Evolutionary conservation across 305 asterid genomes (phyloP).

Genomic region (Fraxinus latifolia): DNA sequence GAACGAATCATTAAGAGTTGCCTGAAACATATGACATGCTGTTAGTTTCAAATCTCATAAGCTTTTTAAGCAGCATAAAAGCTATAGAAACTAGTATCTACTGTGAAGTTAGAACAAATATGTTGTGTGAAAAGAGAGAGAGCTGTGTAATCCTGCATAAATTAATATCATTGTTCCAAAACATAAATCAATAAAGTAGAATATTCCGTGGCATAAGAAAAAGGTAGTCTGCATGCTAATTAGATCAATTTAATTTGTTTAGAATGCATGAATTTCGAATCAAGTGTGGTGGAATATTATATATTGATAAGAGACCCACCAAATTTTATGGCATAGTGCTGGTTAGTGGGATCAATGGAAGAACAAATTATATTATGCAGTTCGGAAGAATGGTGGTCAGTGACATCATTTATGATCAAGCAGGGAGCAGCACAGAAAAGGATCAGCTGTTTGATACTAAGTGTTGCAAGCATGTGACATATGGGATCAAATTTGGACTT

Average conservation of each 20-base stretch:
- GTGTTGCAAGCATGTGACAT: not conserved
- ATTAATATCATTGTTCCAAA: not conserved
- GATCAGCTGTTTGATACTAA: not conserved
- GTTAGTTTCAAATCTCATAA: not conserved
- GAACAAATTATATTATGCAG: not conserved
- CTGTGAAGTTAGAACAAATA: not conserved
- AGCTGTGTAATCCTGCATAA: not conserved
- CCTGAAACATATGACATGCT: slow-evolving; percentile 41
- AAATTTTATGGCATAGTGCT: not conserved
- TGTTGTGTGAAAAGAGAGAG: not conserved
- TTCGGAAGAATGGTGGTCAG: not conserved
- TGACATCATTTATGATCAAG: not conserved
- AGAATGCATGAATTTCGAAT: not conserved
- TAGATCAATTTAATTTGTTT: not conserved
- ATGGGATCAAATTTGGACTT: not conserved
- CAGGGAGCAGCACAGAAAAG: not conserved
- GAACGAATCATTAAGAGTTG: slow-evolving; percentile 89
- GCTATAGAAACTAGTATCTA: not conserved
- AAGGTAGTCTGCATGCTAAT: not conserved
- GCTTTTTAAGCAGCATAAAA: not conserved
- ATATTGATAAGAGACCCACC: not conserved
- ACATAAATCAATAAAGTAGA: not conserved
- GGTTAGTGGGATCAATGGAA: not conserved
- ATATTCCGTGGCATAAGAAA: not conserved
- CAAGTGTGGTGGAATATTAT: not conserved